Conservation (phyloP, 371 early-diverging fungal genomes). For the Nematocida sp. region DNA sequence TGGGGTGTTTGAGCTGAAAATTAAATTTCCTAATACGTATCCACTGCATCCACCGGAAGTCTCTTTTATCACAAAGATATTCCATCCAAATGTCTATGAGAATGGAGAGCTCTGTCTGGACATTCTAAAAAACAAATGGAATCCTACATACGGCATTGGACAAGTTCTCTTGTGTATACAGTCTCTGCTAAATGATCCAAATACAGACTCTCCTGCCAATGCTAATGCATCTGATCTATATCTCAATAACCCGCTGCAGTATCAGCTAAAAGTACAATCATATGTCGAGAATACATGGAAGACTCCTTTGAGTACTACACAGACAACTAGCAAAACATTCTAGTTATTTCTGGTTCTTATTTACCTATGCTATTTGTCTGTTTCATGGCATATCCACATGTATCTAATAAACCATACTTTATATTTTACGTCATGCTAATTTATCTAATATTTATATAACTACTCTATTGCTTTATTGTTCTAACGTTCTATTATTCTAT, state of each 20-base stretch:
- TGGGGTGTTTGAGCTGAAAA: constrained; percentile 88
- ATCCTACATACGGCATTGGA: constrained; percentile 76
- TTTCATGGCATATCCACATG: too few species aligned
- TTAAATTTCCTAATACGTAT: constrained; percentile 90
- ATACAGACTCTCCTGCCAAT: constrained; percentile 91
- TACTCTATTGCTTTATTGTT: too few species aligned
- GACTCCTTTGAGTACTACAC: too few species aligned
- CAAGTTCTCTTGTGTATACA: constrained; percentile 90
- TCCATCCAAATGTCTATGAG: constrained; percentile 96
- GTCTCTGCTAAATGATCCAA: constrained; percentile 90
- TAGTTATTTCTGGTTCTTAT: too few species aligned
- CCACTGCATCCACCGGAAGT: constrained; percentile 95
- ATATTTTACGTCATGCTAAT: too few species aligned
- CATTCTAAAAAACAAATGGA: constrained; percentile 95
- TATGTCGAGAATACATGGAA: constrained; percentile 84
- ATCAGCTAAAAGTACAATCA: constrained; percentile 79
- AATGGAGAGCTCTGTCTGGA: constrained; percentile 95
- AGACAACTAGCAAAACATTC: too few species aligned
- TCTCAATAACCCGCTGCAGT: constrained; percentile 80
- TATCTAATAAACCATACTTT: too few species aligned
- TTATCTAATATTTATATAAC: too few species aligned
- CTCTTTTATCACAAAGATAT: constrained; percentile 88
- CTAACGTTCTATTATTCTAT: too few species aligned
- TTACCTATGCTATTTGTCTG: too few species aligned
- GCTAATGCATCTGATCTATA: constrained; percentile 89